Evolutionary conservation across 164 flowering plant genomes (phyloP).

Genomic region (Sextonia rubra): DNA sequence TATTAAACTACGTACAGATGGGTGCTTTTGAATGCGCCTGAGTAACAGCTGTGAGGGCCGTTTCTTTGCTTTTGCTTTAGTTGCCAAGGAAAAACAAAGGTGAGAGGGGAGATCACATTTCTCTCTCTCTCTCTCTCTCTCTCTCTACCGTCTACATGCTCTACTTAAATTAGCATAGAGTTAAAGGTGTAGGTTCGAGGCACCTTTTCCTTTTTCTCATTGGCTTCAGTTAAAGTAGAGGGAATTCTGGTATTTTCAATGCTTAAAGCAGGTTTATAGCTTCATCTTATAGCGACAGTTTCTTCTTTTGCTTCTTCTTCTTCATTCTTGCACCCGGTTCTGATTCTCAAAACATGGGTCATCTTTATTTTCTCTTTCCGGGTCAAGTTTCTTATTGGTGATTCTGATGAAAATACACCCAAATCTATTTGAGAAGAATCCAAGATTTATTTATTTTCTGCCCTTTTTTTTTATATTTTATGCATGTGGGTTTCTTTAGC

Average conservation of each 20-base stretch:
- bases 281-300: slow-evolving; percentile 33
- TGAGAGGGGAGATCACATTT: slow-evolving; percentile 9
- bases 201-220: slow-evolving; percentile 54
- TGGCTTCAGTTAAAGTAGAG: slow-evolving; percentile 71
- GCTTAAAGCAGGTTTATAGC: slow-evolving; percentile 57
- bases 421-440: slow-evolving; percentile 6
- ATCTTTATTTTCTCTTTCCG: not conserved
- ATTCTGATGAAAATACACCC: slow-evolving; percentile 3
- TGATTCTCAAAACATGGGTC: not conserved
- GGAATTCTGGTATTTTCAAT: slow-evolving; percentile 45
- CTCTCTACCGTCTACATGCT: slow-evolving; percentile 15
- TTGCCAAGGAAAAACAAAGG: slow-evolving; percentile 26
- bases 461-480: not conserved
- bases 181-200: slow-evolving; percentile 28
- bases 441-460: not conserved
- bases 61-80: slow-evolving; percentile 35
- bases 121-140: slow-evolving; percentile 4
- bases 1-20: not conserved
- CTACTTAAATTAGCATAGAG: slow-evolving; percentile 40
- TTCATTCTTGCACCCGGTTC: not conserved
- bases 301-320: slow-evolving; percentile 31
- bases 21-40: slow-evolving; percentile 1
- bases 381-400: slow-evolving; percentile 8
- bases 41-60: slow-evolving; percentile 32
- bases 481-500: not conserved